These are phyloP conservation scores for Sugiyamaella xylanicola DNA, from an alignment of 1,139 yeast genomes.

Conservation along the genomic window DNA sequence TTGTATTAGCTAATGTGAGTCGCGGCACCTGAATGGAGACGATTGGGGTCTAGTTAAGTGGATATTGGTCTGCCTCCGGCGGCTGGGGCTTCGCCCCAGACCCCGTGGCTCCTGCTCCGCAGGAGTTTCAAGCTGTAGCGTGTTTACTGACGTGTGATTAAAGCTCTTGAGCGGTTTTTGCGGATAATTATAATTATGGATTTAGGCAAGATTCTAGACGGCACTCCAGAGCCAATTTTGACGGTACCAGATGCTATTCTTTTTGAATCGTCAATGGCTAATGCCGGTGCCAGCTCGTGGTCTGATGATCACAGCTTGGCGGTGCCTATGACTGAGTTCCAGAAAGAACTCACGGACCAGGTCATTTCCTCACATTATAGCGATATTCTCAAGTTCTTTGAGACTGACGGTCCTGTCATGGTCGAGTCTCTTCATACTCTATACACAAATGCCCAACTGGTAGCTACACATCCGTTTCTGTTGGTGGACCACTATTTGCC, in stretches of 20 bases:
- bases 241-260: constrained; percentile 44
- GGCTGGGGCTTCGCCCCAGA: too few species aligned
- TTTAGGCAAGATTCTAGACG: constrained; percentile 71
- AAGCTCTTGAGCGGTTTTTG: too few species aligned
- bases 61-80: too few species aligned
- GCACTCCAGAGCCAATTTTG: constrained; percentile 82
- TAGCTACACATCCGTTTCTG: constrained; percentile 86
- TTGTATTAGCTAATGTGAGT: too few species aligned
- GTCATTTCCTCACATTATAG: constrained; percentile 88
- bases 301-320: constrained; percentile 80
- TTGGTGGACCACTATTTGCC: constrained; percentile 86
- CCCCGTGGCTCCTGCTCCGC: too few species aligned
- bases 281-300: constrained; percentile 29
- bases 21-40: too few species aligned
- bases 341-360: constrained; percentile 88
- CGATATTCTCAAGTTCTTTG: constrained; percentile 85
- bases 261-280: constrained; percentile 24
- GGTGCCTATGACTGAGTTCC: constrained; percentile 86
- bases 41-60: too few species aligned
- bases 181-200: constrained; percentile 73
- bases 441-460: constrained; percentile 72
- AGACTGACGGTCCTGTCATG: constrained; percentile 58
- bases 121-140: too few species aligned
- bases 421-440: constrained; percentile 63
- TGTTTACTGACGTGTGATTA: neutral